Conservation (phyloP, 129 eudicot genomes). For the Arctium minus region DNA sequence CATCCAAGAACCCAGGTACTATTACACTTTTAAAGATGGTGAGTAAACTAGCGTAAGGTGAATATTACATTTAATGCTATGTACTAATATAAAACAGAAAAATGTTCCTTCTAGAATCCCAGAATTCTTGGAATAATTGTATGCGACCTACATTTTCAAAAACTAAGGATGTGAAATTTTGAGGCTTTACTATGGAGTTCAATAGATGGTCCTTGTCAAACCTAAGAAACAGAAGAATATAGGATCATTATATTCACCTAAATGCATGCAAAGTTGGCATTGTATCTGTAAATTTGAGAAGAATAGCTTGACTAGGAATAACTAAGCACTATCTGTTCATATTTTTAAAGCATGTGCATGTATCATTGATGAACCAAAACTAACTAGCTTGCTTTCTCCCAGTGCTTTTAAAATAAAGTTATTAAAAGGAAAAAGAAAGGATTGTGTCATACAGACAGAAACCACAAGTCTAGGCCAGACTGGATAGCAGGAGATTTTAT, state of each 20-base stretch:
- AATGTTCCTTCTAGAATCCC: neutral
- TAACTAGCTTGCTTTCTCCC: neutral
- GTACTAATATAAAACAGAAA: neutral
- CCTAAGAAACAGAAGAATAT: neutral
- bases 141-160: neutral
- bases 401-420: neutral
- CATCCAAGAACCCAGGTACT: neutral
- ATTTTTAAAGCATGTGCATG: neutral
- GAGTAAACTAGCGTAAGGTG: neutral
- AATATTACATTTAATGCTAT: slow-evolving; percentile 10
- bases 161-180: slow-evolving; percentile 6
- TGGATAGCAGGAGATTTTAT: too few relatives aligned
- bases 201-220: neutral
- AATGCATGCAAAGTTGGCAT: neutral
- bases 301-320: neutral
- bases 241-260: neutral
- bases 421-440: neutral
- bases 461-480: neutral
- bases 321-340: neutral
- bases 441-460: neutral
- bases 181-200: slow-evolving; percentile 6
- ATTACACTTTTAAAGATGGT: neutral
- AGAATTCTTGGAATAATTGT: neutral
- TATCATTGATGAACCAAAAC: neutral
- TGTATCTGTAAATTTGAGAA: too few relatives aligned